Percentiles rank a stretch among this genome's conserved stretches.
phyloP scores from a whole-genome alignment of 129 eudicot species.

The Rutidosis leptorrhynchoides region DNA sequence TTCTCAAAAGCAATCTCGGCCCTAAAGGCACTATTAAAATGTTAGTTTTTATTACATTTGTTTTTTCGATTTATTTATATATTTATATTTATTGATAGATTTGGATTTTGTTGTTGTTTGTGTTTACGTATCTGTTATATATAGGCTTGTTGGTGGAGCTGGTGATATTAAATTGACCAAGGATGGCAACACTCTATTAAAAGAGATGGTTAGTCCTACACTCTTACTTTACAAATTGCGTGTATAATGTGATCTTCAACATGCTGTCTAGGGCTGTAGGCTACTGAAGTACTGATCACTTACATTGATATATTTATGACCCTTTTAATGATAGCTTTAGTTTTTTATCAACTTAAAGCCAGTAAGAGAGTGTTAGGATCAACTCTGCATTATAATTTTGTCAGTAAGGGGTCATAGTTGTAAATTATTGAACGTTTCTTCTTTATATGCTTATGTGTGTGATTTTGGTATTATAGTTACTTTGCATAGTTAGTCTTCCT shows the following conservation, averaged over 20 bases:
- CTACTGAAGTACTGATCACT: neutral
- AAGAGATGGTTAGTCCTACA: constrained; percentile 72
- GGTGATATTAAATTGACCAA: constrained; percentile 93
- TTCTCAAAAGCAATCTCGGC: constrained; percentile 85
- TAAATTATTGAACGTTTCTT: neutral
- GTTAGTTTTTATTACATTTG: constrained; percentile 26
- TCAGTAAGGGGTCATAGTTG: neutral
- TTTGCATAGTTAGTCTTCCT: neutral
- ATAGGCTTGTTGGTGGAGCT: constrained; percentile 98
- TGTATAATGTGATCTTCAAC: neutral
- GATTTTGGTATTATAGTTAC: constrained; percentile 4
- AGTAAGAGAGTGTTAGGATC: neutral
- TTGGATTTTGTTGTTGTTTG: neutral
- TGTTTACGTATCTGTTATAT: neutral
- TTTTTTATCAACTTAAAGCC: neutral
- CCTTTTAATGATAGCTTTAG: neutral
- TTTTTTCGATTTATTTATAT: neutral
- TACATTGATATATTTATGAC: neutral
- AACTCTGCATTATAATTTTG: neutral
- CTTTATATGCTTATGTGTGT: neutral
- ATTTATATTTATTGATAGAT: neutral
- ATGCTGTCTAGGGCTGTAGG: neutral
- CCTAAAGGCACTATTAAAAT: constrained; percentile 97
- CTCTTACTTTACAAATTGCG: neutral
- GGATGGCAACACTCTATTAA: constrained; percentile 88